phyloP scores from a whole-genome alignment of 768 basidiomycete species.

The Macrolepiota albuminosa region DNA sequence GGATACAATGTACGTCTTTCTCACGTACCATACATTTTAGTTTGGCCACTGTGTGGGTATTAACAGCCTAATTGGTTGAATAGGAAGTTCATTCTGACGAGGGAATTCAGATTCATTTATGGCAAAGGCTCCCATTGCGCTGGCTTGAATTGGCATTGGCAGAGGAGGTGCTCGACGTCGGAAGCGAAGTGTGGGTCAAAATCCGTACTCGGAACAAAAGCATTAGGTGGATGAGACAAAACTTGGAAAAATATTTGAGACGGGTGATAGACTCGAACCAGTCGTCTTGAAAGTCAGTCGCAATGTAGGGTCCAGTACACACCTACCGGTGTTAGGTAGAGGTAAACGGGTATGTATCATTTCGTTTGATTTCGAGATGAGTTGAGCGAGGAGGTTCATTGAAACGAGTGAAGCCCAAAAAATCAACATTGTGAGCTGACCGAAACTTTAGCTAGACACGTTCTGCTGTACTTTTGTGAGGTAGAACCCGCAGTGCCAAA shows the following conservation, averaged over 20 bases:
- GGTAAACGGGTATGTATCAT: neutral
- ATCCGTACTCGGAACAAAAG: neutral
- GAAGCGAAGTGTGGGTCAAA: neutral
- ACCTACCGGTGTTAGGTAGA: neutral
- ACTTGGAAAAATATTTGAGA: neutral
- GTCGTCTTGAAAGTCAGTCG: neutral
- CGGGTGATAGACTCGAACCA: neutral
- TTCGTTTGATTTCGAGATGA: neutral
- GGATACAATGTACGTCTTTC: neutral
- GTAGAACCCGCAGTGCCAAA: neutral
- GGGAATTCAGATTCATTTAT: neutral
- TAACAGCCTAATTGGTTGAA: neutral
- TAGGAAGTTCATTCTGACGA: neutral
- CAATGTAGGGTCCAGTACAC: neutral
- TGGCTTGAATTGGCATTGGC: neutral
- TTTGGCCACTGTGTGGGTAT: neutral
- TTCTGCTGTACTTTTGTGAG: neutral
- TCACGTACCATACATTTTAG: neutral
- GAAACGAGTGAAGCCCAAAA: neutral
- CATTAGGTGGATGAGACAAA: neutral
- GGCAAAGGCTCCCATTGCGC: neutral
- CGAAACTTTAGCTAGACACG: neutral
- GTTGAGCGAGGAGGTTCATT: neutral
- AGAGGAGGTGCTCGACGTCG: neutral
- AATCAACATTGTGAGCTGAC: neutral